Evolutionary conservation across 2,329 filamentous ascomycete genomes (phyloP), one percentile per base, ranked within the genome.

Genomic region (Fusarium palustre): DNA sequence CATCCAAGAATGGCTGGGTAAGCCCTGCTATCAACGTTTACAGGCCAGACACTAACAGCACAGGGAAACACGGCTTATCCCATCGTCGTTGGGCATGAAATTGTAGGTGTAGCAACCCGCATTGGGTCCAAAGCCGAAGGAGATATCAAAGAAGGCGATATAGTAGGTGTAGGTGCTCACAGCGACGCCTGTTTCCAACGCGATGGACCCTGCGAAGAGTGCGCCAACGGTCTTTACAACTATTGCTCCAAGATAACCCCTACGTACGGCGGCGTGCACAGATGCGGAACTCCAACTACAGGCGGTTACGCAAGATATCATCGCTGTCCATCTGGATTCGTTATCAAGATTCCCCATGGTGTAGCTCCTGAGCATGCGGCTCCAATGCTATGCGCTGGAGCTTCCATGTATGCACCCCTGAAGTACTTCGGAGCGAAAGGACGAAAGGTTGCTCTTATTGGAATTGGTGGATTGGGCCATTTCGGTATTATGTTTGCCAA

Each of bases 361-460:
- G 85, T 96, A 28, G 75, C 82, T 2, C 85, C 84, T 38, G 81
- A 82, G 46, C 78, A 88, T 42, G 91, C 90, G 0, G 92, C 92
- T 2, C 91, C 91, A 2, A 93, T 94, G 90, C 85, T 96, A 64
- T 97, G 93, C 78, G 93, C 92, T 13, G 93, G 93, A 59, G 83
- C 95, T 39, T 96, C 93, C 0, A 88, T 88, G 45, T 97, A 90
- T 81, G 90, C 87, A 48, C 93, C 92, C 0, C 85, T 97, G 3
- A 88, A 92, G 83, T 48, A 56, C 3, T 60, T 64, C 2, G 68
- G 66, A 2, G 66, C 59, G 4, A 62, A 57, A 0, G 88, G 88
- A 0, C 90, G 89, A 8, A 91, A 90, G 77, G 88, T 92, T 1
- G 90, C 88, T 0, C 86, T 92, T 45, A 81, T 92, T 25, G 90